Evolutionary conservation across 495 filamentous ascomycete genomes (phyloP).

Genomic region (Penicillium riverlandense): DNA sequence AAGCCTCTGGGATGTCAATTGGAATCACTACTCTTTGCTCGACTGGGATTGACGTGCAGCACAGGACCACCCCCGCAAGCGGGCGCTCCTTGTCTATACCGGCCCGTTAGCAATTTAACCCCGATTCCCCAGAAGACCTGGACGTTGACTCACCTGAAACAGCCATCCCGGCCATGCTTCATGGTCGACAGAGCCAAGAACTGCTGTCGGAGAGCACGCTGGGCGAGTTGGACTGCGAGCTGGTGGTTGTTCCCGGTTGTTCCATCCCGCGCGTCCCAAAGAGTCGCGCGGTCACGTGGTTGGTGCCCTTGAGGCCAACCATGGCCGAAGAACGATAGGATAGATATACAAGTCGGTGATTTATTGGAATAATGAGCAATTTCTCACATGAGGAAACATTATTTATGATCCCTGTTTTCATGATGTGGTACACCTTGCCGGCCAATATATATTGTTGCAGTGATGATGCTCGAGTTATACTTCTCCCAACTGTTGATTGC

Average conservation of each 20-base stretch:
- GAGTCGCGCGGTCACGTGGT: conserved; percentile 16
- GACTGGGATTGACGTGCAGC: conserved; percentile 79
- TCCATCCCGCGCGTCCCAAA: conserved; percentile 12
- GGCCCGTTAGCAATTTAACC: conserved; percentile 4
- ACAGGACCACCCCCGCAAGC: conserved; percentile 75
- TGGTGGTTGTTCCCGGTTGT: conserved; percentile 3
- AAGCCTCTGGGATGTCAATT: too few relatives aligned
- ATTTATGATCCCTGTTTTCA: too few relatives aligned
- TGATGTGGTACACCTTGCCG: too few relatives aligned
- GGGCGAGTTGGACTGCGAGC: background rate
- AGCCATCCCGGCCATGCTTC: conserved; percentile 36
- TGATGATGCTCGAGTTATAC: too few relatives aligned
- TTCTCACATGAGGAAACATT: too few relatives aligned
- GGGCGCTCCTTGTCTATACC: conserved; percentile 50
- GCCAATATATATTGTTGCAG: too few relatives aligned
- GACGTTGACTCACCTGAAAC: conserved; percentile 24
- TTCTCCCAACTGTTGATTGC: too few relatives aligned
- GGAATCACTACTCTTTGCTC: conserved; percentile 59
- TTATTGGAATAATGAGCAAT: background rate
- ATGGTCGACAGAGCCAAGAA: conserved; percentile 20
- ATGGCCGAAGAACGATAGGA: background rate
- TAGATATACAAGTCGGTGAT: background rate
- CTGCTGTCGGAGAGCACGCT: background rate
- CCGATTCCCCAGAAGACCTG: background rate
- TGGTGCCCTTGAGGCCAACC: background rate